Percentiles rank a stretch among this genome's conserved stretches.
These are phyloP conservation scores for Daedalea quercina DNA, from an alignment of 768 basidiomycete species.

Conservation along the genomic window DNA sequence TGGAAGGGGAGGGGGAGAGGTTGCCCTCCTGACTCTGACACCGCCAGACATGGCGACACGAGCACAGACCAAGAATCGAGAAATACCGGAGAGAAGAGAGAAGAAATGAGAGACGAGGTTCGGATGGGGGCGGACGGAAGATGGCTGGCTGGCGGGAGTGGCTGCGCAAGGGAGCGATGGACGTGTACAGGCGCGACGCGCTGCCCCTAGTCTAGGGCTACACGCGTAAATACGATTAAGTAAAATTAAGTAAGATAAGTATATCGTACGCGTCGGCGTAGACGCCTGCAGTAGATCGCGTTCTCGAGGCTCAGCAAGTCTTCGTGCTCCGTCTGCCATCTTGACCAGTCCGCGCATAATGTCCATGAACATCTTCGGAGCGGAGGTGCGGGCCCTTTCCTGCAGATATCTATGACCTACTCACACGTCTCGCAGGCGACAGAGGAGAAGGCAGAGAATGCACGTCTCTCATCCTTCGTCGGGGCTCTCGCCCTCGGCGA, in stretches of 20 bases:
- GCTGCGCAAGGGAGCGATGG: slow-evolving; percentile 1
- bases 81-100: slow-evolving; percentile 5
- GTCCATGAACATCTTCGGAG: slow-evolving; percentile 68
- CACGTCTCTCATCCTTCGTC: slow-evolving; percentile 95
- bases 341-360: slow-evolving; percentile 23
- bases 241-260: background rate
- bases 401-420: background rate
- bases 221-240: background rate
- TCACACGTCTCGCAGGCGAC: slow-evolving; percentile 45
- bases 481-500: slow-evolving; percentile 96
- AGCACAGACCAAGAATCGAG: background rate
- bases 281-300: background rate
- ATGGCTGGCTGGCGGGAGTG: background rate
- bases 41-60: slow-evolving; percentile 30
- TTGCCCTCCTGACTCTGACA: slow-evolving; percentile 62
- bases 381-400: slow-evolving; percentile 39
- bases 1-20: slow-evolving; percentile 54
- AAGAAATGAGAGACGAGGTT: slow-evolving; percentile 4
- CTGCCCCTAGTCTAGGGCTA: background rate
- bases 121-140: slow-evolving; percentile 1
- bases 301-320: background rate
- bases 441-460: slow-evolving; percentile 96
- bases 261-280: background rate
- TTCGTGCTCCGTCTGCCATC: background rate
- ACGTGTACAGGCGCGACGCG: slow-evolving; percentile 9